A percentile compares a stretch with the other conserved stretches of the same genome.
Evolutionary conservation across 2,329 filamentous ascomycete species (phyloP).

Genomic region (Clarireedia hainanense): DNA sequence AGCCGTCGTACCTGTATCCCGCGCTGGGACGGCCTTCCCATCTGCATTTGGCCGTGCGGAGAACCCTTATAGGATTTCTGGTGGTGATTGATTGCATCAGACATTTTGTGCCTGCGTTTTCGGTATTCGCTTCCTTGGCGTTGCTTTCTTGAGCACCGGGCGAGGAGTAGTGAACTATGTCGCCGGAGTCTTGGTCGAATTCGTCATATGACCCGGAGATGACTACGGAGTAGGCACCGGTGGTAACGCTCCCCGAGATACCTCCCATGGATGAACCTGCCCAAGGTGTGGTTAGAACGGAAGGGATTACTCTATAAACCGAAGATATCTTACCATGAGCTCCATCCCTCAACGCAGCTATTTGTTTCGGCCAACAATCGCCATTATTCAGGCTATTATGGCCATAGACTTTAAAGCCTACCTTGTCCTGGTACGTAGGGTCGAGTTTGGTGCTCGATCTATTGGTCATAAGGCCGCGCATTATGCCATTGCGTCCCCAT

Average conservation of each 20-base stretch:
- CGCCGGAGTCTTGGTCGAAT: not conserved
- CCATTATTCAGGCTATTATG: not conserved
- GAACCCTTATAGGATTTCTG: not conserved
- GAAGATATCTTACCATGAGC: not conserved
- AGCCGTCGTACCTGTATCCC: not conserved
- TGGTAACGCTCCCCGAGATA: not conserved
- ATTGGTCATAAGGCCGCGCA: not conserved
- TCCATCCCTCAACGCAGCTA: not conserved
- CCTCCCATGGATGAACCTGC: not conserved
- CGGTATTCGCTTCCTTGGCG: not conserved
- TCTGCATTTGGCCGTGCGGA: not conserved
- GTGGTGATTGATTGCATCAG: not conserved
- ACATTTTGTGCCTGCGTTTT: not conserved
- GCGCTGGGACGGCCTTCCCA: not conserved
- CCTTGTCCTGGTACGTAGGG: not conserved
- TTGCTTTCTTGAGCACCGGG: not conserved
- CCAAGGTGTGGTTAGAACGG: not conserved
- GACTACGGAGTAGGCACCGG: not conserved
- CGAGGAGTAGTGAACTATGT: not conserved
- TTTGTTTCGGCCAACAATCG: not conserved
- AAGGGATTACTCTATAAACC: not conserved
- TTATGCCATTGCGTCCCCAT: not conserved
- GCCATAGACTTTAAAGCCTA: not conserved
- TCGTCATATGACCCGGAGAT: not conserved
- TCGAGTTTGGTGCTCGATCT: not conserved